Conservation (phyloP, 345 rosid genomes). For the Citrus mangshanensis region DNA sequence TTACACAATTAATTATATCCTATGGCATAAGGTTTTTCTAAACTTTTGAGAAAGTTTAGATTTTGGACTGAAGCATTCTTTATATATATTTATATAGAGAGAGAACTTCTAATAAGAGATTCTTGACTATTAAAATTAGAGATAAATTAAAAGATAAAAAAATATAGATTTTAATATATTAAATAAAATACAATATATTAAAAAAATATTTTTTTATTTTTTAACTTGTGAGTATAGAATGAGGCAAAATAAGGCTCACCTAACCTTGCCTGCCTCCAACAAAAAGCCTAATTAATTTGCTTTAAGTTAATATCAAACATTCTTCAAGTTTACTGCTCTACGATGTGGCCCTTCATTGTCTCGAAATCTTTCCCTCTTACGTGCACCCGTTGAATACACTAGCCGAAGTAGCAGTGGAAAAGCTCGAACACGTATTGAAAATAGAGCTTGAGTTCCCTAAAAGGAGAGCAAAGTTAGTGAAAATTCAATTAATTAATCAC, state of each 20-base stretch:
- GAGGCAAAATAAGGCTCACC: slow-evolving; percentile 8
- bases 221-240: no score
- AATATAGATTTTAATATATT: no score
- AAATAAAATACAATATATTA: no score
- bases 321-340: neutral
- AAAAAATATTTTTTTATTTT: no score
- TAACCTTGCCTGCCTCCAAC: neutral
- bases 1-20: no score
- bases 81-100: no score
- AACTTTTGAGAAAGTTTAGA: no score
- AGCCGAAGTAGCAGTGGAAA: slow-evolving; percentile 1
- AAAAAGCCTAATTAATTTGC: slow-evolving; percentile 5
- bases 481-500: slow-evolving; percentile 5
- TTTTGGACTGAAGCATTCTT: no score
- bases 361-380: neutral
- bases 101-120: no score
- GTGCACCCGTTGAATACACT: neutral
- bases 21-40: no score
- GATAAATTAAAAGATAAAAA: no score
- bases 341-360: neutral
- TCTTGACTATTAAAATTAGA: no score
- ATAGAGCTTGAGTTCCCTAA: slow-evolving; percentile 28
- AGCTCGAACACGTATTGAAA: slow-evolving; percentile 4
- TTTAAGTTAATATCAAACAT: neutral
- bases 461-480: slow-evolving; percentile 30